These are phyloP conservation scores for Aspergillus bertholletiae DNA, from an alignment of 495 filamentous ascomycete species.

Conservation along the genomic window DNA sequence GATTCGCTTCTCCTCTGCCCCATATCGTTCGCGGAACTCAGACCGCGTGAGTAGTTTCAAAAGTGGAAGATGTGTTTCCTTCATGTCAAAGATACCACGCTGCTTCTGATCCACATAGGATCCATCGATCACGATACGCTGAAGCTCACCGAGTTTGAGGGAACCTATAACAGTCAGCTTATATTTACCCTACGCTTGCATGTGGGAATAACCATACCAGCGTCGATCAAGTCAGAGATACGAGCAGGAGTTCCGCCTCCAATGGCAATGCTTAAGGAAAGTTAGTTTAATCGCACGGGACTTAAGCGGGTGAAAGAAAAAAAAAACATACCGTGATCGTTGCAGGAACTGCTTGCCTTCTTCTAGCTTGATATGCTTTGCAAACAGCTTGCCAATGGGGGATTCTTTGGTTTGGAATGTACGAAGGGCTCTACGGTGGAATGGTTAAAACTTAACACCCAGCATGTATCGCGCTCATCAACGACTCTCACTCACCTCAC, in stretches of 20 bases:
- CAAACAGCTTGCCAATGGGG: constrained; percentile 86
- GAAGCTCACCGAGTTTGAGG: constrained; percentile 62
- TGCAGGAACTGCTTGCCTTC: constrained; percentile 76
- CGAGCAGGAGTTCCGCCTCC: constrained; percentile 86
- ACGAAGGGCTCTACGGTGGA: constrained; percentile 56
- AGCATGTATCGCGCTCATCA: background rate
- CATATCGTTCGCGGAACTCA: constrained; percentile 69
- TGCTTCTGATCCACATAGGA: constrained; percentile 92
- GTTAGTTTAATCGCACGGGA: constrained; percentile 12
- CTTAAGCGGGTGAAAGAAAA: background rate
- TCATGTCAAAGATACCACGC: constrained; percentile 87
- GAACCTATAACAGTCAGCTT: constrained; percentile 48
- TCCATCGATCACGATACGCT: constrained; percentile 81
- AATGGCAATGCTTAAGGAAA: constrained; percentile 60
- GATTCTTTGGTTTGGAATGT: constrained; percentile 74
- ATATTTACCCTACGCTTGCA: too few species aligned
- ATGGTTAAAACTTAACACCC: background rate
- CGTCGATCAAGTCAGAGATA: constrained; percentile 74
- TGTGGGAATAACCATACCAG: constrained; percentile 49
- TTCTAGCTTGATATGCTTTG: constrained; percentile 94
- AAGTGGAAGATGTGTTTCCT: constrained; percentile 76
- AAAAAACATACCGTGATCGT: constrained; percentile 52
- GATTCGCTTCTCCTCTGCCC: constrained; percentile 29
- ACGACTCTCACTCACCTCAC: constrained; percentile 52
- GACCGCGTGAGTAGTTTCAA: constrained; percentile 61